Percentiles rank a stretch among this genome's conserved stretches.
These are phyloP conservation scores for Fagus crenata DNA, from an alignment of 306 rosid species.

Conservation along the genomic window DNA sequence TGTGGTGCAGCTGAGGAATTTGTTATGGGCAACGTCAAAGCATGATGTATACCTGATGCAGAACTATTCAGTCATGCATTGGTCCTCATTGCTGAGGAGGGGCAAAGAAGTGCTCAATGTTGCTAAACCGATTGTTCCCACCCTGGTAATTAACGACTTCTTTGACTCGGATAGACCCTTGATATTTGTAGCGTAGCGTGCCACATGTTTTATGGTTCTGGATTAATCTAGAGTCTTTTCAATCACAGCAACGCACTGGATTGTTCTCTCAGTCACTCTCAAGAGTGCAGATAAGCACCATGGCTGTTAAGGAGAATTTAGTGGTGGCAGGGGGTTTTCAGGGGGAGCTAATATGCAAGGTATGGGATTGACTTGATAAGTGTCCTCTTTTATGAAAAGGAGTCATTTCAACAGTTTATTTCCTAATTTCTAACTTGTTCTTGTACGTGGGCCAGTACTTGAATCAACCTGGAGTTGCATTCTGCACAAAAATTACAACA, in stretches of 20 bases:
- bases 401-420: background rate
- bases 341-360: slow-evolving; percentile 98
- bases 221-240: slow-evolving; percentile 4
- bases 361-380: slow-evolving; percentile 19
- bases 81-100: slow-evolving; percentile 69
- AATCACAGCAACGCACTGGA: slow-evolving; percentile 54
- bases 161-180: slow-evolving; percentile 12
- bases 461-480: slow-evolving; percentile 67
- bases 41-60: slow-evolving; percentile 94
- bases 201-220: background rate
- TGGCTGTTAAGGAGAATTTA: slow-evolving; percentile 82
- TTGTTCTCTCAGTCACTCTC: slow-evolving; percentile 58
- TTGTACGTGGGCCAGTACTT: slow-evolving; percentile 49
- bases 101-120: slow-evolving; percentile 80
- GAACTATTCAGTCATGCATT: slow-evolving; percentile 89
- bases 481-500: slow-evolving; percentile 73
- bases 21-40: slow-evolving; percentile 94
- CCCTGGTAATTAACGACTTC: slow-evolving; percentile 48
- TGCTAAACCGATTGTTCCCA: slow-evolving; percentile 69
- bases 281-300: slow-evolving; percentile 92
- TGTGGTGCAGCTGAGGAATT: slow-evolving; percentile 72
- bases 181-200: background rate
- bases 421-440: slow-evolving; percentile 13
- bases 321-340: slow-evolving; percentile 89
- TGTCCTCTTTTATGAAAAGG: background rate